phyloP scores from a whole-genome alignment of 129 eudicot genomes.

The Heracleum sosnowskyi region DNA sequence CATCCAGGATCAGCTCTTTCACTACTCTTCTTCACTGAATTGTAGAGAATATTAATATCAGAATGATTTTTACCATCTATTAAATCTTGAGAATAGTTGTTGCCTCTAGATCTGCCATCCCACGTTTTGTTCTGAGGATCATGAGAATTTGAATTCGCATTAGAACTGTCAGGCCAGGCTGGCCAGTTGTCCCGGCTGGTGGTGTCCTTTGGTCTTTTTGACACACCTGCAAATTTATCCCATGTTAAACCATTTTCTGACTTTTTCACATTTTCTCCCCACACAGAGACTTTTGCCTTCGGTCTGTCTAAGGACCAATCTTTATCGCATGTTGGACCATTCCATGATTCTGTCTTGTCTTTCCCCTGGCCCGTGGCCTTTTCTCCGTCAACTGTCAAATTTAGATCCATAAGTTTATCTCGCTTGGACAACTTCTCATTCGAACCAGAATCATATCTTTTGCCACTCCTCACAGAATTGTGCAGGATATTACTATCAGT shows the following conservation, averaged over 20 bases:
- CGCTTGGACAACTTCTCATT: background rate
- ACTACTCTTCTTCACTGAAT: too few species aligned
- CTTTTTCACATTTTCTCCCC: constrained; percentile 18
- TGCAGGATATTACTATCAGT: background rate
- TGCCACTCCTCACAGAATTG: background rate
- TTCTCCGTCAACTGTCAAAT: background rate
- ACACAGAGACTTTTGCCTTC: background rate
- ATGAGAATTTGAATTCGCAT: background rate
- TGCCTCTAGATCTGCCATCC: too few species aligned
- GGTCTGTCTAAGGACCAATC: background rate
- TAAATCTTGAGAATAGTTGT: too few species aligned
- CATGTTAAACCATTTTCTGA: constrained; percentile 42
- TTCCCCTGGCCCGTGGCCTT: background rate
- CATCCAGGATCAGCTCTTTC: too few species aligned
- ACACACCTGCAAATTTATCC: constrained; percentile 3
- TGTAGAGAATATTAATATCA: too few species aligned
- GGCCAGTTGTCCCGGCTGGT: background rate
- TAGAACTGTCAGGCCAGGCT: background rate
- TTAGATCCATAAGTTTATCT: background rate
- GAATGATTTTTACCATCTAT: too few species aligned
- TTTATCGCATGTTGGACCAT: background rate
- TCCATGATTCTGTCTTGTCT: background rate
- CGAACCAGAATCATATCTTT: background rate
- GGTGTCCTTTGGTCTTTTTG: background rate
- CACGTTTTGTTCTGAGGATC: background rate